phyloP scores from a whole-genome alignment of 2,329 filamentous ascomycete genomes.

The Penicillium vulpinum region DNA sequence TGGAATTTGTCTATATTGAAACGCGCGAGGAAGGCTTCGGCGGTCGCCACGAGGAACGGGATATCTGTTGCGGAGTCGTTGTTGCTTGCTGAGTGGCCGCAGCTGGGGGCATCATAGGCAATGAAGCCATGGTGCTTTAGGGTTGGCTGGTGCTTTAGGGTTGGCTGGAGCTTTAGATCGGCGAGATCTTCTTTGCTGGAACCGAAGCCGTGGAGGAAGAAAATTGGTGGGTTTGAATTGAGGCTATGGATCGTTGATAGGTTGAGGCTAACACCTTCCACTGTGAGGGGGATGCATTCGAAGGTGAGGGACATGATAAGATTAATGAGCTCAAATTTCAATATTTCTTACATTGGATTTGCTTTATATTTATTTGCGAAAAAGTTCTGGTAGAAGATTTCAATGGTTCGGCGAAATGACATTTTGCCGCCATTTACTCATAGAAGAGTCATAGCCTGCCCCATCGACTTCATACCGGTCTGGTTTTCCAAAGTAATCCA shows the following conservation, averaged over 20 bases:
- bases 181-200: conserved; percentile 30
- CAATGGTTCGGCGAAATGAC: conserved; percentile 2
- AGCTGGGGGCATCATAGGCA: conserved; percentile 27
- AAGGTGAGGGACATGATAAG: conserved; percentile 14
- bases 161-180: conserved; percentile 17
- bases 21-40: conserved; percentile 19
- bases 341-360: background rate
- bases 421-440: conserved; percentile 7
- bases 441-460: background rate
- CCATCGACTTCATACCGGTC: background rate
- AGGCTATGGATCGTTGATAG: conserved; percentile 23
- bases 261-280: conserved; percentile 21
- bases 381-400: background rate
- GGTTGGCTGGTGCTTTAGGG: conserved; percentile 11
- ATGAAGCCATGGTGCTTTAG: conserved; percentile 21
- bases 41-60: conserved; percentile 27
- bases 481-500: background rate
- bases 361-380: background rate
- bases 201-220: conserved; percentile 30
- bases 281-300: conserved; percentile 15
- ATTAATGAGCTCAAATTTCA: background rate
- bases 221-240: conserved; percentile 18
- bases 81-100: conserved; percentile 20
- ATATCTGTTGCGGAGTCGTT: conserved; percentile 23
- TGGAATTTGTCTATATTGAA: conserved; percentile 24